These are phyloP conservation scores for Papilionanthe hybrid DNA, from an alignment of 116 monocot species.

Conservation along the genomic window DNA sequence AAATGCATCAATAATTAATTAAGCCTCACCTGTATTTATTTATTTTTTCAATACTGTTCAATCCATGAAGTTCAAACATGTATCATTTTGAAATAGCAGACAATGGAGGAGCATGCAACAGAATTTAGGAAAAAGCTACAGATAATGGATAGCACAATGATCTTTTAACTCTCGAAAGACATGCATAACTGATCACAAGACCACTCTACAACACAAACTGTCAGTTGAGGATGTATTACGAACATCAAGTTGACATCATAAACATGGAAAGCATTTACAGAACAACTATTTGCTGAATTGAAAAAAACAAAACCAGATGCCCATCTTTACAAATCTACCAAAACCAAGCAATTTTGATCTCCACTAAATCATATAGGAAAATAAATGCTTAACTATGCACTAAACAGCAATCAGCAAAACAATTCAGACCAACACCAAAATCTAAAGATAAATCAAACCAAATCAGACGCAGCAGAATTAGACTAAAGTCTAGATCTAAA, in stretches of 20 bases:
- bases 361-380: not conserved
- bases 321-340: not conserved
- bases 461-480: not conserved
- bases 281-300: not conserved
- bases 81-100: not conserved
- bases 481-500: slow-evolving; percentile 1
- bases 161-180: not conserved
- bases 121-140: not conserved
- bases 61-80: too few relatives aligned
- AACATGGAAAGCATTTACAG: too few relatives aligned
- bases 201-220: not conserved
- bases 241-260: too few relatives aligned
- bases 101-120: not conserved
- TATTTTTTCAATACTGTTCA: too few relatives aligned
- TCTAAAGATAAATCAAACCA: not conserved
- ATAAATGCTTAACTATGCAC: not conserved
- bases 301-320: not conserved
- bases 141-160: not conserved
- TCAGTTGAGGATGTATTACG: not conserved
- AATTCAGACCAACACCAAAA: not conserved
- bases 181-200: not conserved
- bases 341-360: not conserved
- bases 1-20: not conserved
- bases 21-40: not conserved
- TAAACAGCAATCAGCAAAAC: not conserved